Evolutionary conservation across 768 basidiomycete species (phyloP), one percentile per base, ranked within the genome.

Genomic region (Pulveroboletus ravenelii): DNA sequence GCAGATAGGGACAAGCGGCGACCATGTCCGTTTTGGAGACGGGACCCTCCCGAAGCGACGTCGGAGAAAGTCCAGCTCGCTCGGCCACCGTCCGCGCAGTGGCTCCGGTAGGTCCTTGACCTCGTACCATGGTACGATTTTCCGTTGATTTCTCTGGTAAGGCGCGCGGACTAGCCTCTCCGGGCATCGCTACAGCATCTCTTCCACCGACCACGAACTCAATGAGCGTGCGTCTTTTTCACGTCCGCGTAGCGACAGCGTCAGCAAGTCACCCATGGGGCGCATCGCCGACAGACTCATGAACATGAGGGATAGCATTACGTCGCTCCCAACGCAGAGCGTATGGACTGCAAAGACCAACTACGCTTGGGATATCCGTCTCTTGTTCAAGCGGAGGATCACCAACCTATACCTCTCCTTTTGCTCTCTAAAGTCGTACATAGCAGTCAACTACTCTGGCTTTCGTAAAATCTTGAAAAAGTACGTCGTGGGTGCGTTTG

Each of bases 351-450:
- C n/a, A n/a, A n/a, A n/a, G n/a, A n/a, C n/a, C n/a, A n/a, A n/a
- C n/a, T n/a, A 89, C 52, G 92, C 92, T 9, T 82, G 79, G 63
- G 91, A 95, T 62, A 80, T 84, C 6, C 82, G 90, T 15, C 74
- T 94, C 27, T 71, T 93, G 20, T 93, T 87, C 77, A 98, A 97
- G 72, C 82, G 93, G 39, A 76, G 86, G 55, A 90, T 98, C 47
- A 89, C 91, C 0, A 82, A 75, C 42, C 76, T 93, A 10, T 96
- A 89, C 66, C 81, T 93, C 39, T 76, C 82, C 6, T 76, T 85
- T 41, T 84, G 84, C 13, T 82, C 84, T 25, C 76, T 97, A 50
- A 80, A 78, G 65, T 87, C 91, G 6, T 99, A 92, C 57, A 82
- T 92, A 50, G n/a, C n/a, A n/a, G n/a, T n/a, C n/a, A n/a, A n/a